Conservation (phyloP, 1,284 basidiomycete species). For the Marasmius sp. region DNA sequence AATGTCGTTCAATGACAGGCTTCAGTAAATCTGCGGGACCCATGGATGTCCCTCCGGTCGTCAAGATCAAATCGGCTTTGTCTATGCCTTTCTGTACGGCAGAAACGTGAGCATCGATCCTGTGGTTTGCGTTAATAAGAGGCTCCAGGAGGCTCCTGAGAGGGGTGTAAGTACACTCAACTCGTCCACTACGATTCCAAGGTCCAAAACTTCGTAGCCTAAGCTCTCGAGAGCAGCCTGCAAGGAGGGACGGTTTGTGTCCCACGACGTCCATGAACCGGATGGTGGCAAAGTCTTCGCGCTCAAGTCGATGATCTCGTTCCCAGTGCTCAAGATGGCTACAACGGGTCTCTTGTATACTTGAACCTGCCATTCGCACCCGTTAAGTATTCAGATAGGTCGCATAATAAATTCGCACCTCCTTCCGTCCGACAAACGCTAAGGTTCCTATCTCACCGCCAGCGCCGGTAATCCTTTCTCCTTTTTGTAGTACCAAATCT, state of each 20-base stretch:
- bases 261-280: conserved; percentile 67
- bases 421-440: conserved; percentile 72
- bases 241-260: conserved; percentile 84
- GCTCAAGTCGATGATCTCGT: conserved; percentile 75
- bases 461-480: conserved; percentile 58
- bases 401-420: conserved; percentile 41
- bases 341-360: conserved; percentile 74
- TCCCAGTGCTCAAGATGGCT: conserved; percentile 83
- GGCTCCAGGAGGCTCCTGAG: background rate
- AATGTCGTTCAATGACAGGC: conserved; percentile 80
- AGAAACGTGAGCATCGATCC: conserved; percentile 60
- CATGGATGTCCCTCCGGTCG: conserved; percentile 91
- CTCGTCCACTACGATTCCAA: conserved; percentile 80
- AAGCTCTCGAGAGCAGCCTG: conserved; percentile 67
- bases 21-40: conserved; percentile 85
- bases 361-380: conserved; percentile 43
- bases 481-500: conserved; percentile 65
- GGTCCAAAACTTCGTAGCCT: conserved; percentile 78
- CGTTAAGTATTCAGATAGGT: background rate
- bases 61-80: conserved; percentile 73
- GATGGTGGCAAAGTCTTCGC: conserved; percentile 29
- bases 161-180: conserved; percentile 30
- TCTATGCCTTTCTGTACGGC: conserved; percentile 59
- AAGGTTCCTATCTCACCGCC: conserved; percentile 89
- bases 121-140: conserved; percentile 24